Evolutionary conservation across 176 grass and related monocot genomes (phyloP).

Genomic region (Juncus inflexus): DNA sequence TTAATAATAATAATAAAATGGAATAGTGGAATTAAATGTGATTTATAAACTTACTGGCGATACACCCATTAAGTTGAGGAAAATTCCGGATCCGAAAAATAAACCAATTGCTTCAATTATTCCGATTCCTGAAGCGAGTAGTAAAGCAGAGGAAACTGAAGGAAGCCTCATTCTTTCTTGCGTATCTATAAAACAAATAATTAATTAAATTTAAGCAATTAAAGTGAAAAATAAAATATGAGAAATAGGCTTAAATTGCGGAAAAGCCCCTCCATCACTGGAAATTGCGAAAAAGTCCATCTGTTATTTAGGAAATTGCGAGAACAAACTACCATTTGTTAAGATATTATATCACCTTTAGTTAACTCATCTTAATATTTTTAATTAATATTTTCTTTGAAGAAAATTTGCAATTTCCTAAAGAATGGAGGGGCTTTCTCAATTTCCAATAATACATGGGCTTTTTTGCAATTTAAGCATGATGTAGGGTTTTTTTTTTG

Average conservation of each 20-base stretch:
- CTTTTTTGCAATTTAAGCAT: not conserved
- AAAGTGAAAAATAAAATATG: not conserved
- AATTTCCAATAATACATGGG: too few relatives aligned
- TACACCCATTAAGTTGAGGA: conserved; percentile 61
- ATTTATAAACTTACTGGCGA: conserved; percentile 40
- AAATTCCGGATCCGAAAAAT: conserved; percentile 42
- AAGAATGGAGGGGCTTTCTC: too few relatives aligned
- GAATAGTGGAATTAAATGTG: not conserved
- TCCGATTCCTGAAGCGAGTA: conserved; percentile 51
- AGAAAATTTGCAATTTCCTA: not conserved
- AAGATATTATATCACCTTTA: too few relatives aligned
- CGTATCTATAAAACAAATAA: not conserved
- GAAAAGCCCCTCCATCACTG: too few relatives aligned
- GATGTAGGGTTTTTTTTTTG: too few relatives aligned
- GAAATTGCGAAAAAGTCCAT: too few relatives aligned
- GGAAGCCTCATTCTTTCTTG: conserved; percentile 36
- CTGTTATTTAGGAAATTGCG: too few relatives aligned
- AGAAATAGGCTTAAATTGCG: too few relatives aligned
- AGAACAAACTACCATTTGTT: too few relatives aligned
- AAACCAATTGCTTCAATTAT: conserved; percentile 46
- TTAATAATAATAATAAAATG: not conserved
- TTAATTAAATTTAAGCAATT: not conserved
- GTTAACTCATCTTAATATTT: too few relatives aligned
- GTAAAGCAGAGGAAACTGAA: conserved; percentile 51
- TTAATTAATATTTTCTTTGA: too few relatives aligned